A percentile compares a stretch with the other conserved stretches of the same genome.
Conservation (phyloP, 2,329 filamentous ascomycete genomes). For the Shiraia bambusicola region DNA sequence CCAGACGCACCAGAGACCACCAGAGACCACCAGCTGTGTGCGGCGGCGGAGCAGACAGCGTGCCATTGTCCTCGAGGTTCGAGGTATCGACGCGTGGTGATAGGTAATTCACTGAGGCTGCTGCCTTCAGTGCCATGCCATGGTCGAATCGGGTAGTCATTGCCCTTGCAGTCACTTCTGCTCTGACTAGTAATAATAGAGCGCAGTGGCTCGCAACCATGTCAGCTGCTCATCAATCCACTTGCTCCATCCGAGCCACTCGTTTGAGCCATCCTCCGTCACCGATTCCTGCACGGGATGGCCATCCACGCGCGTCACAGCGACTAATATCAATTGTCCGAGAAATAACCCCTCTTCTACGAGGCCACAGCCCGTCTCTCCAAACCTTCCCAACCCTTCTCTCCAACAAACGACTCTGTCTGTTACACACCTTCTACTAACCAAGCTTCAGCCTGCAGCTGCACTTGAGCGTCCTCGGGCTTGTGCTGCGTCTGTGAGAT, state of each 20-base stretch:
- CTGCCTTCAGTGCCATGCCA: not conserved
- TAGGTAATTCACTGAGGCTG: not conserved
- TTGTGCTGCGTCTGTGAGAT: slow-evolving; percentile 19
- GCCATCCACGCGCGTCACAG: slow-evolving; percentile 1
- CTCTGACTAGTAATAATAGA: not conserved
- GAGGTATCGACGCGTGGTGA: not conserved
- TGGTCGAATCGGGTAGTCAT: not conserved
- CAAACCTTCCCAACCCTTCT: not conserved
- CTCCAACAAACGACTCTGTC: slow-evolving; percentile 9
- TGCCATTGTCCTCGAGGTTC: no score
- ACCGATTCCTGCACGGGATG: slow-evolving; percentile 4
- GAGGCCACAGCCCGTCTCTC: not conserved
- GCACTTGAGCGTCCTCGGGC: slow-evolving; percentile 9
- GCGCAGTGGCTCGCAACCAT: not conserved
- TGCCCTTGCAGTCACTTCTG: slow-evolving; percentile 5
- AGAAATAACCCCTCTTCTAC: no score
- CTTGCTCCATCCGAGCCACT: slow-evolving; percentile 1
- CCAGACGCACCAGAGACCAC: no score
- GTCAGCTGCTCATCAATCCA: slow-evolving; percentile 3
- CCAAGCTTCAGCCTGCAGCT: slow-evolving; percentile 2
- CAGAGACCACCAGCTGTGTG: no score
- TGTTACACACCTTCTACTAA: slow-evolving; percentile 5
- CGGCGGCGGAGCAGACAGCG: no score
- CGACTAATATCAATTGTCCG: no score
- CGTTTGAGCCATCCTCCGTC: slow-evolving; percentile 1